phyloP scores from a whole-genome alignment of 805 yeast species.

The Wickerhamiella cacticola region DNA sequence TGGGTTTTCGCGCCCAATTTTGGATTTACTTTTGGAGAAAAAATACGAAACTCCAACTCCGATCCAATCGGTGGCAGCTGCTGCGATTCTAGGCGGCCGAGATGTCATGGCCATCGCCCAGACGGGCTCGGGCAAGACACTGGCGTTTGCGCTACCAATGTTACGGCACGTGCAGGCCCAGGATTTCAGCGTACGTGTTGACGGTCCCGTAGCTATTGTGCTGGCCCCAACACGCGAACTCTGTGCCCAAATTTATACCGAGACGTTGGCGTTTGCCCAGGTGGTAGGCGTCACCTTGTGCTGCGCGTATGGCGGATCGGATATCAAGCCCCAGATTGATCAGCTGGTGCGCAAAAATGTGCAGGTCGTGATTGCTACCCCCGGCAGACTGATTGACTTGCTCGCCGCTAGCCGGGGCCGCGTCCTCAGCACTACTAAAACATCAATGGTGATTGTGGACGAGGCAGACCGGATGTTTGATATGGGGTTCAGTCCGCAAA shows the following conservation, averaged over 20 bases:
- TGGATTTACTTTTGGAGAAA: slow-evolving; percentile 41
- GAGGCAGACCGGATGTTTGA: slow-evolving; percentile 97
- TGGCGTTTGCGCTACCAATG: slow-evolving; percentile 75
- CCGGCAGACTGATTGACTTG: slow-evolving; percentile 86
- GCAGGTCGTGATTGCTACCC: slow-evolving; percentile 81
- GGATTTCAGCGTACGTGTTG: slow-evolving; percentile 35
- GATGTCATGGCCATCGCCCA: slow-evolving; percentile 92
- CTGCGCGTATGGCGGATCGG: slow-evolving; percentile 87
- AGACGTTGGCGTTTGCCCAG: slow-evolving; percentile 46
- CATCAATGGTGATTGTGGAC: slow-evolving; percentile 77
- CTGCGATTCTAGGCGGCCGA: slow-evolving; percentile 77
- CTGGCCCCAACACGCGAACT: slow-evolving; percentile 89
- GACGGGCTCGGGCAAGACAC: slow-evolving; percentile 93
- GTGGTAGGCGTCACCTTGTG: slow-evolving; percentile 41
- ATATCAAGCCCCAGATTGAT: slow-evolving; percentile 69
- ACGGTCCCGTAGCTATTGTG: slow-evolving; percentile 69
- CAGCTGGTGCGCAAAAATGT: slow-evolving; percentile 57
- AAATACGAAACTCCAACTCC: slow-evolving; percentile 61
- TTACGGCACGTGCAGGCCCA: slow-evolving; percentile 75
- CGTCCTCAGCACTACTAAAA: slow-evolving; percentile 51
- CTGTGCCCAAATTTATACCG: slow-evolving; percentile 69
- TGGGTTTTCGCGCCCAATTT: slow-evolving; percentile 54
- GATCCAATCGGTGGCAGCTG: slow-evolving; percentile 83
- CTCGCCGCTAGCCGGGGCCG: slow-evolving; percentile 74
- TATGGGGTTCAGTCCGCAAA: slow-evolving; percentile 94